These are phyloP conservation scores for Carex parvula DNA, from an alignment of 176 grass and related monocot genomes.

Conservation along the genomic window DNA sequence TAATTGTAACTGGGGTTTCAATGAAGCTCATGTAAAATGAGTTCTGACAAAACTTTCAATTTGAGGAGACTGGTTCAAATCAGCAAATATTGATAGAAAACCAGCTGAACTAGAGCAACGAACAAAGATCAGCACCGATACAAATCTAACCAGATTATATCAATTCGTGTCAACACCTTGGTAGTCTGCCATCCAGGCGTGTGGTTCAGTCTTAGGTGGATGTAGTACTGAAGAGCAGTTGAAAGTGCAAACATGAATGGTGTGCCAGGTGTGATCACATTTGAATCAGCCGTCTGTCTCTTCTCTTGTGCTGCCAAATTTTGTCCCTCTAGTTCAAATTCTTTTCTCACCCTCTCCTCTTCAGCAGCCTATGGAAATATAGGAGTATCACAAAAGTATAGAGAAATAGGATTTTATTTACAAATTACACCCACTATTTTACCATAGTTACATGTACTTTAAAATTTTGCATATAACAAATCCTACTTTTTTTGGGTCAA, in stretches of 20 bases:
- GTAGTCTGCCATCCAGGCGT: constrained; percentile 75
- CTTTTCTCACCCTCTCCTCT: constrained; percentile 68
- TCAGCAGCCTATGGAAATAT: constrained; percentile 57
- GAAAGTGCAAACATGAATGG: constrained; percentile 90
- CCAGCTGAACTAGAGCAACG: constrained; percentile 39
- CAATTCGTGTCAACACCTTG: constrained; percentile 60
- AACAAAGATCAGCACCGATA: constrained; percentile 33
- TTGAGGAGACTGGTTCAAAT: neutral
- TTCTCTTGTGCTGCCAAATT: constrained; percentile 50
- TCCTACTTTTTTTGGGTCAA: neutral
- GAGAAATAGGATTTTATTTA: neutral
- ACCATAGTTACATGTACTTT: neutral
- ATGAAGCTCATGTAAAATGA: neutral
- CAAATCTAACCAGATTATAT: constrained; percentile 29
- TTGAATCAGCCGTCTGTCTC: constrained; percentile 65
- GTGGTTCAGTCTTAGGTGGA: constrained; percentile 78
- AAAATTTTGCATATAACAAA: neutral
- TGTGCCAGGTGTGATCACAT: constrained; percentile 94
- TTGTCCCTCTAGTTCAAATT: constrained; percentile 67
- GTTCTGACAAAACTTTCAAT: constrained; percentile 11
- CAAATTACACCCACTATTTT: neutral
- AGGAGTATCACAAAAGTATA: neutral
- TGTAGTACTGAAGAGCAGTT: constrained; percentile 81
- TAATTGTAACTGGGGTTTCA: neutral
- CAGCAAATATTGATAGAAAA: neutral